A percentile compares a stretch with the other conserved stretches of the same genome.
Conservation (phyloP, 352 stramenopile genomes). For the Pythium guiyangense region DNA sequence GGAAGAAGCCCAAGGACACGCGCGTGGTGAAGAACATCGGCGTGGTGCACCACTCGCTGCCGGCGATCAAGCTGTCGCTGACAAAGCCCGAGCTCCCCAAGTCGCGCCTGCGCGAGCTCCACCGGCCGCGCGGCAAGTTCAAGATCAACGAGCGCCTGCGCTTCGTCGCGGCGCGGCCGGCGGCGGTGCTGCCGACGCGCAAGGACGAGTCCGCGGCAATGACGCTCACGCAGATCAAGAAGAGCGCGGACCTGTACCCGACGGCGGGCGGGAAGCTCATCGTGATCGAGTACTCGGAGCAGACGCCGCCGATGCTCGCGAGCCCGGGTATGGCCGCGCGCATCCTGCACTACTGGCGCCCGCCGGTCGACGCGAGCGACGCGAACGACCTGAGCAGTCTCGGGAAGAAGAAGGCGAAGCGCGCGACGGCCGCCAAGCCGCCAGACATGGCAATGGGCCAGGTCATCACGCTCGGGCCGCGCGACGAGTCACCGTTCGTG, state of each 20-base stretch:
- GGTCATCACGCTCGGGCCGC: slow-evolving; percentile 74
- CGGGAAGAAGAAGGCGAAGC: slow-evolving; percentile 75
- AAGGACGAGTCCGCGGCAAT: slow-evolving; percentile 72
- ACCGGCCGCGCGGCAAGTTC: slow-evolving; percentile 80
- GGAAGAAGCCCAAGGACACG: slow-evolving; percentile 81
- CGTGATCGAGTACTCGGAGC: no score
- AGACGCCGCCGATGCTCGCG: no score
- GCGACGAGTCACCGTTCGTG: slow-evolving; percentile 81
- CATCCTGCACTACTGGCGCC: no score
- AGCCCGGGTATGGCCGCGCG: no score
- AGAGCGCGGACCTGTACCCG: slow-evolving; percentile 76
- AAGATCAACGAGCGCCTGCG: slow-evolving; percentile 80
- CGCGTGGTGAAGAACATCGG: slow-evolving; percentile 85
- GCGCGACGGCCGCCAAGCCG: slow-evolving; percentile 49
- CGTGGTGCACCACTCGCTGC: slow-evolving; percentile 78
- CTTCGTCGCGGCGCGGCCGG: slow-evolving; percentile 30
- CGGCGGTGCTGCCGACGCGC: slow-evolving; percentile 27
- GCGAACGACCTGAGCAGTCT: slow-evolving; percentile 18
- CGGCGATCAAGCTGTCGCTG: no score
- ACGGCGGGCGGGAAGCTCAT: no score
- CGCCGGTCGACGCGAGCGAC: no score
- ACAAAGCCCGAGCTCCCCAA: slow-evolving; percentile 81
- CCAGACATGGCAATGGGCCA: slow-evolving; percentile 78
- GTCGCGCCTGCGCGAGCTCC: slow-evolving; percentile 75
- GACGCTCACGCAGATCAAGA: slow-evolving; percentile 86